Base-by-base conservation (phyloP, 75 land plant species). In the Isoetes taiwanensis region DNA sequence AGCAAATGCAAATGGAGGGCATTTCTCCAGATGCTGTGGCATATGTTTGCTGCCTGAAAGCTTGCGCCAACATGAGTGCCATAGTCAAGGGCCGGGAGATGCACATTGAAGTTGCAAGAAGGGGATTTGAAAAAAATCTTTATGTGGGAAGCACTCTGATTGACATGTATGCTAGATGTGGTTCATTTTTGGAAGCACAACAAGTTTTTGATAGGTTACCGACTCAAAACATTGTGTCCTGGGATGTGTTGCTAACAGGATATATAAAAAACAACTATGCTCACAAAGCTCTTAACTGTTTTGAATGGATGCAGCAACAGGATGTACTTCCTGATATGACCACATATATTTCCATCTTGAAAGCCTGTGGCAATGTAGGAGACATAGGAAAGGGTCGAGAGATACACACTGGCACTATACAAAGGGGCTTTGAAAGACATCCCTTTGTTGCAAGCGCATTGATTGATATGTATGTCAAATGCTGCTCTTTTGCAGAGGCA, bases 161-260 rank as follows among this genome's bases (percentile, higher is more conserved):
- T 27, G 43, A 62, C 34, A 63, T 62, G 68, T 62, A 66, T 66
- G 33, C 29, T 12, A 62, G 43, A 42, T 66, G 27, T 43, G 68
- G 68, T n/a, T n/a, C n/a, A n/a, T n/a, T n/a, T n/a, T n/a, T n/a
- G n/a, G n/a, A n/a, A n/a, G n/a, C n/a, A n/a, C n/a, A n/a, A n/a
- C n/a, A n/a, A n/a, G n/a, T n/a, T n/a, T n/a, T n/a, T n/a, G n/a
- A n/a, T n/a, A n/a, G n/a, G n/a, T n/a, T n/a, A n/a, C n/a, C n/a
- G n/a, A n/a, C n/a, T n/a, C n/a, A n/a, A n/a, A n/a, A n/a, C n/a
- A n/a, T n/a, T n/a, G n/a, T n/a, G n/a, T n/a, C n/a, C n/a, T n/a
- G n/a, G n/a, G n/a, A n/a, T n/a, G n/a, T n/a, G n/a, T n/a, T n/a
- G n/a, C n/a, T n/a, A n/a, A n/a, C n/a, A n/a, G n/a, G n/a, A n/a